Conservation (phyloP, 1,284 basidiomycete genomes). For the Malassezia arunalokei region DNA sequence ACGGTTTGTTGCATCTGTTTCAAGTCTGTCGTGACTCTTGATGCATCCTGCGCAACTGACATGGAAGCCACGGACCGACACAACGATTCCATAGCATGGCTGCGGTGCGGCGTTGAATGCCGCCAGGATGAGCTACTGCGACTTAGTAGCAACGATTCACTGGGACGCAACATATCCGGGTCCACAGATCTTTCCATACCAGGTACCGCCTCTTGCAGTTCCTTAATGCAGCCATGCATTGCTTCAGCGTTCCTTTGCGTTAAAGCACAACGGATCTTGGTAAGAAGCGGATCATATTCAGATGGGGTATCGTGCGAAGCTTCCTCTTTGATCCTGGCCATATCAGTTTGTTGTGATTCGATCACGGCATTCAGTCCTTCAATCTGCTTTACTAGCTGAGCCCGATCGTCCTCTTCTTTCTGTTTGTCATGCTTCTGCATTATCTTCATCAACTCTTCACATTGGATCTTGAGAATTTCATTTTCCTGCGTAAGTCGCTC, state of each 20-base stretch:
- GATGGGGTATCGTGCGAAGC: not conserved
- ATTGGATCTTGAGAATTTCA: constrained; percentile 12
- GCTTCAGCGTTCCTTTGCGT: not conserved
- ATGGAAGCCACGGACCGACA: not conserved
- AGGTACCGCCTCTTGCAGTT: not conserved
- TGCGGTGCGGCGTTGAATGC: not conserved
- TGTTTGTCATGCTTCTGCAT: not conserved
- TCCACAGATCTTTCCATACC: not conserved
- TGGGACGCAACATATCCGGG: not conserved
- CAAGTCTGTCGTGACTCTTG: constrained; percentile 1
- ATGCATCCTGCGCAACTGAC: constrained; percentile 1
- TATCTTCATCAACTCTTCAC: constrained; percentile 5
- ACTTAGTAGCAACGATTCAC: not conserved
- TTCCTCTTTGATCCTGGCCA: not conserved
- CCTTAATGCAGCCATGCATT: not conserved
- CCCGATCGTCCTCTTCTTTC: not conserved
- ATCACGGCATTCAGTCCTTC: not conserved
- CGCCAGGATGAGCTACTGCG: not conserved
- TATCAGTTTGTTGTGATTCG: not conserved
- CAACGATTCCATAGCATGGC: not conserved
- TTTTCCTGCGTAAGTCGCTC: constrained; percentile 11
- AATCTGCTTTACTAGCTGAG: not conserved
- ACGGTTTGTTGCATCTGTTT: constrained; percentile 4
- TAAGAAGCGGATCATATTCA: not conserved
- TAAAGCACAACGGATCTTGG: not conserved